Conservation (phyloP, 2,329 filamentous ascomycete species). For the Ophiostoma sp. region DNA sequence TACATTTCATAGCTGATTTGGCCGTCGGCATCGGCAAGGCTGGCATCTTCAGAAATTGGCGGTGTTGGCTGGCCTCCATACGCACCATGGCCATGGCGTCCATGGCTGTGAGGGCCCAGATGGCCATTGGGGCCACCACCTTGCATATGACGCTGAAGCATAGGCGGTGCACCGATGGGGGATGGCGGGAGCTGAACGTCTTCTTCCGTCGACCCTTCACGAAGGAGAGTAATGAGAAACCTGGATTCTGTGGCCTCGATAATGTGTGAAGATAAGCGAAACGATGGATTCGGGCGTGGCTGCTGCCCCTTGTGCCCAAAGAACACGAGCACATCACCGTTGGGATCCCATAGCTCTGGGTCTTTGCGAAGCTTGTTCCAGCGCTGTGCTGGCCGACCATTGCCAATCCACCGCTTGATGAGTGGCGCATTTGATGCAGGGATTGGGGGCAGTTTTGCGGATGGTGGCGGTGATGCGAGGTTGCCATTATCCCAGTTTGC, state of each 20-base stretch:
- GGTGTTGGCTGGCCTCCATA: conserved; percentile 39
- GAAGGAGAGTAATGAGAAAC: conserved; percentile 49
- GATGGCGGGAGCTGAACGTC: conserved; percentile 42
- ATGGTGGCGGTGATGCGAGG: conserved; percentile 39
- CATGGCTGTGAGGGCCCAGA: conserved; percentile 26
- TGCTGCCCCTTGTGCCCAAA: conserved; percentile 44
- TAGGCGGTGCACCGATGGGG: conserved; percentile 39
- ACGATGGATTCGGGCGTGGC: conserved; percentile 47
- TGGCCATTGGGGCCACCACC: conserved; percentile 26
- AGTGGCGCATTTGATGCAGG: conserved; percentile 37
- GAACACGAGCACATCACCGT: conserved; percentile 56
- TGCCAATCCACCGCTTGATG: conserved; percentile 51
- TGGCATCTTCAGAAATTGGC: conserved; percentile 43
- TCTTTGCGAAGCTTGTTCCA: conserved; percentile 58
- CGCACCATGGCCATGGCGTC: conserved; percentile 25
- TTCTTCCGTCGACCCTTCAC: conserved; percentile 50
- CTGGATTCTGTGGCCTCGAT: conserved; percentile 54
- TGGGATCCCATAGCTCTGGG: conserved; percentile 56
- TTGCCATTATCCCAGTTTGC: conserved; percentile 28
- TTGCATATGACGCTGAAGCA: conserved; percentile 34
- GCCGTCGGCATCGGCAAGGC: conserved; percentile 44
- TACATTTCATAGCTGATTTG: conserved; percentile 59
- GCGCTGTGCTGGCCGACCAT: conserved; percentile 43
- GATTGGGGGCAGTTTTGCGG: conserved; percentile 41
- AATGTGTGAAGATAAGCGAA: conserved; percentile 54